Base-by-base conservation (phyloP, 148 eudicot genomes). In the Chenopodium album region DNA sequence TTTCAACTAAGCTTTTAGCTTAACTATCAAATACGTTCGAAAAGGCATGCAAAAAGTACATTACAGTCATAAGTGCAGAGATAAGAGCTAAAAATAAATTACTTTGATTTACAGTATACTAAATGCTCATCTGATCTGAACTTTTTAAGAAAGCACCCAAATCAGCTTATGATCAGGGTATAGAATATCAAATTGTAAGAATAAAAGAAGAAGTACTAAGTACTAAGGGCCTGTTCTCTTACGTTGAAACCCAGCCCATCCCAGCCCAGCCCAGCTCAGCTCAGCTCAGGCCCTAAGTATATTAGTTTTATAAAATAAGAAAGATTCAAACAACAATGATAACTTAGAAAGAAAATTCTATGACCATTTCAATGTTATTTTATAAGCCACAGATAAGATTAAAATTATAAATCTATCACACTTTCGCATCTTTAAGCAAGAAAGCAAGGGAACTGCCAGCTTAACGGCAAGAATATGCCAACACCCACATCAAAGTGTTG, bases 381-480 rank as follows among this genome's bases (percentile, higher is more conserved):
- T 52, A 3, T 56, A 17, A 56, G 17, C 17, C 17, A 56, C 16
- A 2, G 17, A 16, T 56, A 56, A 56, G 54, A 50, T 50, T 1
- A 50, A 50, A 13, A 50, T 50, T 3, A 50, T 50, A 50, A 2
- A 50, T 11, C 54, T 9, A 2, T 50, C 2, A 50, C 12, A 50
- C 54, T 50, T 50, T 12, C 11, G 54, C 12, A 50, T 50, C 16
- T 12, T 50, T 50, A 50, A 50, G 54, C 54, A 7, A 13, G 37
- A 22, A 7, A 13, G 37, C 9, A 7, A 67, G 12, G 29, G 71
- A 28, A 3, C 44, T 77, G 54, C 23, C 71, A 77, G 66, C 66
- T 69, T 31, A 69, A 69, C 71, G 72, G 72, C 72, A 31, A 69
- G 46, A 29, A 31, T 32, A 69, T 69, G 46, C 22, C 46, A 69